A percentile compares a stretch with the other conserved stretches of the same genome.
Evolutionary conservation across 805 yeast genomes (phyloP).

Genomic region (Yarrowia osloensis): DNA sequence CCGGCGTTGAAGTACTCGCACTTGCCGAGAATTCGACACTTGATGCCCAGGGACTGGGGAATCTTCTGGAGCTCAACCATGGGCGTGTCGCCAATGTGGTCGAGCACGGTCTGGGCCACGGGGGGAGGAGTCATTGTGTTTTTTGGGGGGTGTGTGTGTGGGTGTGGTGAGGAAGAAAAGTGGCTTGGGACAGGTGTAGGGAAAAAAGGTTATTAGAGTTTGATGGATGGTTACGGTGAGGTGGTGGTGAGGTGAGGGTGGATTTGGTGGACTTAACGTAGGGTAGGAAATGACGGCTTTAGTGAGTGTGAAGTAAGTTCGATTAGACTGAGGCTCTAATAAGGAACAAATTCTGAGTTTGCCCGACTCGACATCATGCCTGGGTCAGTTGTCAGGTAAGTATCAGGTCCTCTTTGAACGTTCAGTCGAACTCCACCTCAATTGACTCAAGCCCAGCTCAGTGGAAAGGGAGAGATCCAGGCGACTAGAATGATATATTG

Average conservation of each 20-base stretch:
- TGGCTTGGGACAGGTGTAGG: neutral
- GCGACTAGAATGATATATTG: neutral
- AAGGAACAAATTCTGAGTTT: too few species aligned
- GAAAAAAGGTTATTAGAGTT: neutral
- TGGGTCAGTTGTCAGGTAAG: too few species aligned
- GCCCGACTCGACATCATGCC: too few species aligned
- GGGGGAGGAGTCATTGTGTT: conserved; percentile 43
- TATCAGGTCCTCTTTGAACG: too few species aligned
- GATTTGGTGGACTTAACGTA: neutral
- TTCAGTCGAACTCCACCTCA: too few species aligned
- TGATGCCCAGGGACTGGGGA: conserved; percentile 74
- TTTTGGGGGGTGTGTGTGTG: neutral
- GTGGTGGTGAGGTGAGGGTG: neutral
- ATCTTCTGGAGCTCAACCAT: conserved; percentile 70
- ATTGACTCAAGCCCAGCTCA: neutral
- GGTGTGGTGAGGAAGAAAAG: neutral
- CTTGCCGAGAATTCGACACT: conserved; percentile 65
- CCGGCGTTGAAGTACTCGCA: conserved; percentile 85
- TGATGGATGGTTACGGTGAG: neutral
- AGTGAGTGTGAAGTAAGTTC: too few species aligned
- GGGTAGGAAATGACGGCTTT: too few species aligned
- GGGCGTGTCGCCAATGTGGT: conserved; percentile 85
- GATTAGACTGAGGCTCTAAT: too few species aligned
- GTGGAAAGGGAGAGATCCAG: neutral
- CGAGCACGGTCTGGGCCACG: conserved; percentile 58